Evolutionary conservation across 2,329 filamentous ascomycete genomes (phyloP).

Genomic region (Neocatenulostroma microsporum): DNA sequence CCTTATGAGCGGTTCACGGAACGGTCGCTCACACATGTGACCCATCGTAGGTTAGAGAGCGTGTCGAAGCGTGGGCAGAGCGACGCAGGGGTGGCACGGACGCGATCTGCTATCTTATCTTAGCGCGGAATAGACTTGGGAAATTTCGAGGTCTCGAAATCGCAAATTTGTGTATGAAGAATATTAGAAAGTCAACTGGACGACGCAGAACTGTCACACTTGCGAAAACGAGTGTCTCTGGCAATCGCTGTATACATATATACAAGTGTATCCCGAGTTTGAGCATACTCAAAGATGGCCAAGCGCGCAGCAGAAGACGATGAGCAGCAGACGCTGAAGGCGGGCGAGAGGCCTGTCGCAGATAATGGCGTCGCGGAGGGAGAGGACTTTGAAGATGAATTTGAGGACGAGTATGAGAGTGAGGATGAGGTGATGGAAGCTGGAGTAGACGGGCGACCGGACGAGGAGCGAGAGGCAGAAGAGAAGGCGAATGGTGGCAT

Average conservation of each 20-base stretch:
- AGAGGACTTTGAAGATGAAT: slow-evolving; percentile 88
- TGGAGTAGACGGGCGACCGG: slow-evolving; percentile 84
- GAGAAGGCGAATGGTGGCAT: slow-evolving; percentile 71
- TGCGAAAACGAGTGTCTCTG: slow-evolving; percentile 19
- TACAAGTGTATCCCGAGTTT: slow-evolving; percentile 19
- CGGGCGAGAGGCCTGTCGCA: slow-evolving; percentile 51
- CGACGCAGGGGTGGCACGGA: too few relatives aligned
- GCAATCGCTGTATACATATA: too few relatives aligned
- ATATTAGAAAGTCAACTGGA: too few relatives aligned
- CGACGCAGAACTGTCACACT: slow-evolving; percentile 17
- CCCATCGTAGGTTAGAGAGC: too few relatives aligned
- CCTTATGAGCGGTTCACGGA: not conserved
- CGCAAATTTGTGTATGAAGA: too few relatives aligned
- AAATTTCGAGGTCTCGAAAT: too few relatives aligned
- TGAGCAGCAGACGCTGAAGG: slow-evolving; percentile 50
- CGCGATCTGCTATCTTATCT: too few relatives aligned
- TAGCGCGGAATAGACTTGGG: too few relatives aligned
- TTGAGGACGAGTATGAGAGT: slow-evolving; percentile 84
- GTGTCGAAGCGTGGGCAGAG: too few relatives aligned
- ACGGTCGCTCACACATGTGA: too few relatives aligned
- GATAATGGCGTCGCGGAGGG: slow-evolving; percentile 45
- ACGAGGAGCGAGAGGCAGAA: slow-evolving; percentile 85
- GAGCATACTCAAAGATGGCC: slow-evolving; percentile 42
- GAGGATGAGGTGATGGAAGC: slow-evolving; percentile 85
- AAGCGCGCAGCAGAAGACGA: slow-evolving; percentile 52